These are phyloP conservation scores for Fusarium mundagurra DNA, from an alignment of 2,329 filamentous ascomycete species.

Conservation along the genomic window DNA sequence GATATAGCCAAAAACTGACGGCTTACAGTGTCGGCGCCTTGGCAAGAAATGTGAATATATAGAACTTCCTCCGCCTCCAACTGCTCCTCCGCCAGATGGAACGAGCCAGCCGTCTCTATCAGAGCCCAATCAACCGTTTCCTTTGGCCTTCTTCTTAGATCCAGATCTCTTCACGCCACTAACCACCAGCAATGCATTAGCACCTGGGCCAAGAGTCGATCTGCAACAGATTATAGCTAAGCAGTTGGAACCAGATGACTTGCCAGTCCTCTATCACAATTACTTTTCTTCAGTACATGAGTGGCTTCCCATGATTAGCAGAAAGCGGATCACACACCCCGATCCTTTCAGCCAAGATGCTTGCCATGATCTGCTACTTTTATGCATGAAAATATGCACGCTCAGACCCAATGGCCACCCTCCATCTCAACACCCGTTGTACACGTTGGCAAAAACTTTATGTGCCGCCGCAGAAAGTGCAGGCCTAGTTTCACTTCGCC, in stretches of 20 bases:
- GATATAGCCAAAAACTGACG: not conserved
- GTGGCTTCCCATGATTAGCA: constrained; percentile 6
- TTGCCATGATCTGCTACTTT: constrained; percentile 2
- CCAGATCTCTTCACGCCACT: not conserved
- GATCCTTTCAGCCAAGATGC: constrained; percentile 5
- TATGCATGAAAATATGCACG: constrained; percentile 11
- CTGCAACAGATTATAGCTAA: not conserved
- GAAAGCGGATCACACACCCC: not conserved
- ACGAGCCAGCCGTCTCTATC: not conserved
- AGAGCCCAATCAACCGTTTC: not conserved
- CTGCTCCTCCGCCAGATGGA: not conserved
- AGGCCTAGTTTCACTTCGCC: not conserved
- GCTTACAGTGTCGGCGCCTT: not conserved
- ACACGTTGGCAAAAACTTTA: not conserved
- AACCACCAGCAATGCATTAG: not conserved
- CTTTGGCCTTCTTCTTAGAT: constrained; percentile 1
- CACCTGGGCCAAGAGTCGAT: not conserved
- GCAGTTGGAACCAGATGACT: not conserved
- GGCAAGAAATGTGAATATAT: constrained; percentile 4
- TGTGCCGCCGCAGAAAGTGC: constrained; percentile 1
- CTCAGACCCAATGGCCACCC: not conserved
- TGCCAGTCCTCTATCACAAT: not conserved
- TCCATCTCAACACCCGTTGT: not conserved
- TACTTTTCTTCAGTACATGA: constrained; percentile 4
- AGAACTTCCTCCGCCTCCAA: not conserved